phyloP scores from a whole-genome alignment of 2,329 filamentous ascomycete genomes.

The Colletotrichum sp. region DNA sequence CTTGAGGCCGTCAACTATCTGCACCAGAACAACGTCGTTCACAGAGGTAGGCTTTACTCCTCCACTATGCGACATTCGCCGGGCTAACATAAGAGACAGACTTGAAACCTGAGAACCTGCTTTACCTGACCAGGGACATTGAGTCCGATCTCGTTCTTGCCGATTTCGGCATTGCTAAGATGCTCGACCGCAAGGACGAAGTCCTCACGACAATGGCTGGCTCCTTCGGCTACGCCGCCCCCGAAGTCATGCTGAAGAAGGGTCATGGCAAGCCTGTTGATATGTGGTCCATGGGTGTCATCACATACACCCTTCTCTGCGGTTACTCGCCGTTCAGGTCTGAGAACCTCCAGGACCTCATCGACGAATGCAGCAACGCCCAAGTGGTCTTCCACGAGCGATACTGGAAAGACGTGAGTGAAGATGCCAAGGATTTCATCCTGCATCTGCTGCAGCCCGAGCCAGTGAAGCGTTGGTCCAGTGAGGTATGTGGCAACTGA shows the following conservation, averaged over 20 bases:
- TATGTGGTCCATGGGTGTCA: constrained; percentile 99
- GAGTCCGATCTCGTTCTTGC: constrained; percentile 90
- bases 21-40: constrained; percentile 92
- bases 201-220: constrained; percentile 98
- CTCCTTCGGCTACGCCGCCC: constrained; percentile 96
- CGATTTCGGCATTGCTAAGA: constrained; percentile 98
- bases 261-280: constrained; percentile 98
- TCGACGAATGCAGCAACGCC: constrained; percentile 88
- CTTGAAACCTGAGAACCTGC: constrained; percentile 95
- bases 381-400: constrained; percentile 94
- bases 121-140: constrained; percentile 82
- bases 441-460: constrained; percentile 78
- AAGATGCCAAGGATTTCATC: constrained; percentile 96
- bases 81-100: constrained; percentile 57
- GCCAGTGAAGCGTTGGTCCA: constrained; percentile 78
- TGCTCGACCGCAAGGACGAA: constrained; percentile 88
- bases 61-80: neutral
- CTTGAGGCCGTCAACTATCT: constrained; percentile 93
- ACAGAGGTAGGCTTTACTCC: constrained; percentile 71
- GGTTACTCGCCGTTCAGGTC: constrained; percentile 98
- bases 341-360: constrained; percentile 89
- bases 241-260: constrained; percentile 97
- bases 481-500: constrained; percentile 62
- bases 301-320: constrained; percentile 97
- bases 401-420: constrained; percentile 97